Base-by-base conservation (phyloP, 345 rosid genomes). In the Corchorus olitorius region DNA sequence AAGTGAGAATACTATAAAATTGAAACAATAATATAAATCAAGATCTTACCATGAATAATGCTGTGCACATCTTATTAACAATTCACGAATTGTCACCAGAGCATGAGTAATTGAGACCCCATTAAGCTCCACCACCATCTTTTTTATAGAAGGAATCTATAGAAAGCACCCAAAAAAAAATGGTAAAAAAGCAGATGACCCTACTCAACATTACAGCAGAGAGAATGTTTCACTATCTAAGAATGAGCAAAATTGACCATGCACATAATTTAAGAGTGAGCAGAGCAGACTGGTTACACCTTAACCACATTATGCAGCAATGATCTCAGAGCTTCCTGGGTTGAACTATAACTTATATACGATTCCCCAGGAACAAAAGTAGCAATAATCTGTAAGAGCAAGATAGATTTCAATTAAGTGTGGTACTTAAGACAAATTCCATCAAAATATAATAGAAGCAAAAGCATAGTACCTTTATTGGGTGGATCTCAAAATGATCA, bases 401-500 rank as follows among this genome's bases (percentile, higher is more conserved):
- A 8, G 63, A 80, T 59, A 74, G 72, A 72, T 65, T 75, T 58
- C 53, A 78, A 70, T 43, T 55, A 72, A 61, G 19, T 46, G 69
- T 62, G 55, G 55, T 19, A 58, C 15, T 67, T 63, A 63, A 65
- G 73, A 75, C 75, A 7, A 19, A 56, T 5, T 70, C 14, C 22
- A 12, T 70, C 68, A 78, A 27, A 17, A 74, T 48, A 20, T 73
- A 71, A 9, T 8, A 79, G 59, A 63, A 12, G 72, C 22, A 74
- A 68, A 76, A 81, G 63, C 71, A 46, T 65, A 81, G 70, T 82
- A 93, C 99, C 99, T 91, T 95, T 77, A 95, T 80, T 9, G 99
- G 99, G 77, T 93, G 99, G 81, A 93, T 87, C 87, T 93, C 98
- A 87, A 94, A 91, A 87, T 93, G 86, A 80, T 94, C 97, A 80